Base-by-base conservation (phyloP, 1,139 yeast species). In the Candida anutae region DNA sequence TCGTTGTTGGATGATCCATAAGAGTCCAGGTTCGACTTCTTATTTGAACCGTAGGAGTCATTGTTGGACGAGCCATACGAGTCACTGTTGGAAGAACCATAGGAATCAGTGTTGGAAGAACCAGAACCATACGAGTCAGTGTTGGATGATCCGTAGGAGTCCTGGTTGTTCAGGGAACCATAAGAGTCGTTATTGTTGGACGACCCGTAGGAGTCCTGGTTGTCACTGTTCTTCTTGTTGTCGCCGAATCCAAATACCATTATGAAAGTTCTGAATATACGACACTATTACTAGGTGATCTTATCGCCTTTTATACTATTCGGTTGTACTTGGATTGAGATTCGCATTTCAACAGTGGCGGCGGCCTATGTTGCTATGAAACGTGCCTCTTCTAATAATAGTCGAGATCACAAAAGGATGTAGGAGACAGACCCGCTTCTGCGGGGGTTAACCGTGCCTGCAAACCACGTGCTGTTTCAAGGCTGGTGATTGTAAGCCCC, bases 181-280 rank as follows among this genome's bases (percentile, higher is more conserved):
- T 33, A 33, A 15, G 29, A 24, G 28, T 31, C 35, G 13, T 22
- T 23, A 17, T 26, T 27, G 34, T 29, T 2, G 11, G 35, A 31
- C 9, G 36, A 34, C 5, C 38, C 34, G 22, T 36, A 38, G 11
- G 38, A 34, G 26, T 31, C 36, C 16, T 25, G n/a, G n/a, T 25
- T 30, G 28, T 28, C 24, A 21, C 19, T 12, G 25, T 29, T 27
- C 11, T 16, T 25, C 10, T 25, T 28, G 35, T 40, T 41, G 22
- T 34, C 41, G n/a, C 46, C 45, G 24, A 41, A 40, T 17, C 45
- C 45, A 30, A 41, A 42, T 28, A 41, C 46, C 46, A 41, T 42
- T 25, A 26, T 42, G 25, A n/a, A n/a, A n/a, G n/a, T n/a, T n/a
- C n/a, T n/a, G n/a, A n/a, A n/a, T n/a, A n/a, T n/a, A n/a, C n/a